phyloP scores from a whole-genome alignment of 768 basidiomycete genomes.

The Phylloporus sp. region DNA sequence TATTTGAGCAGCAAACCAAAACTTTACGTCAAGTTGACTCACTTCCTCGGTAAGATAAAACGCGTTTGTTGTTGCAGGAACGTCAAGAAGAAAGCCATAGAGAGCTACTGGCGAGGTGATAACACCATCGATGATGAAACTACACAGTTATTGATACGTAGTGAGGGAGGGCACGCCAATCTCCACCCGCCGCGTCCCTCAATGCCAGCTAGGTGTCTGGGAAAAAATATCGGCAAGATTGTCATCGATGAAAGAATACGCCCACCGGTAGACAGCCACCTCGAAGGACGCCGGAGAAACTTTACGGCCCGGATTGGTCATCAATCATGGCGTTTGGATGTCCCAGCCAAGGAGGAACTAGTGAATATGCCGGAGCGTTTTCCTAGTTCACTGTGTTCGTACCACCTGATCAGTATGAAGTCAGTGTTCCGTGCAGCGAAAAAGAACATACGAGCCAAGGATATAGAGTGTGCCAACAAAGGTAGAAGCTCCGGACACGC shows the following conservation, averaged over 20 bases:
- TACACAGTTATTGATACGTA: constrained; percentile 17
- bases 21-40: constrained; percentile 7
- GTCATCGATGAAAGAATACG: not conserved
- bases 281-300: constrained; percentile 65
- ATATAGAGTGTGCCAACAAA: constrained; percentile 75
- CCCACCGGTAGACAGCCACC: constrained; percentile 58
- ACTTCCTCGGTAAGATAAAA: constrained; percentile 63
- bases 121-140: constrained; percentile 67
- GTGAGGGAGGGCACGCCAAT: constrained; percentile 45
- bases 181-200: constrained; percentile 62
- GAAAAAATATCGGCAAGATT: not conserved
- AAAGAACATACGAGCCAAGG: constrained; percentile 57
- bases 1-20: not conserved
- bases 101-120: constrained; percentile 69
- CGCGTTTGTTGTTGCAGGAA: constrained; percentile 59
- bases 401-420: constrained; percentile 46
- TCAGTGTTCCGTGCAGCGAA: not conserved
- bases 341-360: constrained; percentile 53
- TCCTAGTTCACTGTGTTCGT: constrained; percentile 64
- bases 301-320: constrained; percentile 16
- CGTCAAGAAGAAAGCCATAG: constrained; percentile 70
- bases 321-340: not conserved
- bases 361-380: constrained; percentile 73
- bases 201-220: constrained; percentile 47
- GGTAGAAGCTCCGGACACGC: constrained; percentile 68